Evolutionary conservation across 768 basidiomycete genomes (phyloP), one percentile per base, ranked within the genome.

Genomic region (Imleria badia): DNA sequence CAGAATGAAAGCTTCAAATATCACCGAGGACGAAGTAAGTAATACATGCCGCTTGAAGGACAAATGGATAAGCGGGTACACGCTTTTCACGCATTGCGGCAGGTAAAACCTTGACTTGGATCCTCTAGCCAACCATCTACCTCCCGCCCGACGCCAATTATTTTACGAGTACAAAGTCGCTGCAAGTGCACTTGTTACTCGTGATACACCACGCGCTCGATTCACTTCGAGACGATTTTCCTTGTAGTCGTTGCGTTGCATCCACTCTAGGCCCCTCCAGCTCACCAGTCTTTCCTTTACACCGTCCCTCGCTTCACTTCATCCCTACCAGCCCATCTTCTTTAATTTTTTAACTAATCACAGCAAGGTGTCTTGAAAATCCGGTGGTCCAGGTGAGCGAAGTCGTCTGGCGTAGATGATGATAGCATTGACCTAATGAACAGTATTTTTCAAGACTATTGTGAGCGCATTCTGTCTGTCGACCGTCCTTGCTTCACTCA

Each of bases 21-120:
- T 66, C 58, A 54, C 69, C 70, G 66, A 62, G 58, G 61, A 66
- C 64, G 47, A 62, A 64, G 59, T 65, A 57, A 59, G 63, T 67
- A 71, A 68, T 70, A 62, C 58, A 26, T 38, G 65, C 68, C 61
- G 58, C 66, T 52, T 69, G 60, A 49, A 56, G 60, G 72, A 76
- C 78, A 72, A 64, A 71, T 73, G 76, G 74, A 73, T 77, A 81
- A 81, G 77, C 79, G 78, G 77, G 75, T 56, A 72, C 78, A 80
- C 76, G 76, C 74, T 73, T 78, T 74, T 70, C 70, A 71, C 76
- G 71, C 77, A 76, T 75, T 75, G 73, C 68, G 65, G 69, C 72
- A 73, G 70, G 64, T 56, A 72, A 73, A 72, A 62, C 72, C 71
- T 74, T 72, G 75, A 70, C 67, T 56, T 63, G 33, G 58, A 59